A percentile compares a stretch with the other conserved stretches of the same genome.
Conservation (phyloP, 2,329 filamentous ascomycete genomes). For the Colletotrichum camelliae region DNA sequence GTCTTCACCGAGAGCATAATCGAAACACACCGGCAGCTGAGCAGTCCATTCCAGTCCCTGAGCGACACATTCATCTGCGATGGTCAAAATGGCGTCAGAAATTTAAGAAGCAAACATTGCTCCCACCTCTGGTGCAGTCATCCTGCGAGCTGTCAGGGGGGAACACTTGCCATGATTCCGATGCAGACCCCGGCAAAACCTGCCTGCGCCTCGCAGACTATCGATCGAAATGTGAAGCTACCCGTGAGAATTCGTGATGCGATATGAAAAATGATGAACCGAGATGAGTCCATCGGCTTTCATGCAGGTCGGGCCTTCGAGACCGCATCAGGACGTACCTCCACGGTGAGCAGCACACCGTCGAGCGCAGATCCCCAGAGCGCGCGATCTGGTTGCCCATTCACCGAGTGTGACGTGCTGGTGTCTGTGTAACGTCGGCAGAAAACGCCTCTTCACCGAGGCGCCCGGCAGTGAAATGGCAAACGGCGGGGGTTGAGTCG, state of each 20-base stretch:
- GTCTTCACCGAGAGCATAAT: neutral
- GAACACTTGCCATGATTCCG: neutral
- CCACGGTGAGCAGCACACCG: neutral
- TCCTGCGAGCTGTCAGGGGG: neutral
- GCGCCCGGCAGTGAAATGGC: neutral
- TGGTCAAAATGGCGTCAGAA: neutral
- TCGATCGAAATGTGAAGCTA: neutral
- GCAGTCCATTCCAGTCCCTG: neutral
- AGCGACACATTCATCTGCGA: too few species aligned
- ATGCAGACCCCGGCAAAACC: neutral
- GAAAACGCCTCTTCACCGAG: neutral
- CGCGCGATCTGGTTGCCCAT: constrained; percentile 10
- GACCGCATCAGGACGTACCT: neutral
- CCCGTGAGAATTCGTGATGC: neutral
- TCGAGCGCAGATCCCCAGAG: neutral
- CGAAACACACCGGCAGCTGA: neutral
- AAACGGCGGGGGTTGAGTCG: neutral
- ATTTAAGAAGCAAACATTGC: neutral
- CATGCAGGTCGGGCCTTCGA: constrained; percentile 6
- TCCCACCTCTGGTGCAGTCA: neutral
- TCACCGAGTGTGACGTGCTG: neutral
- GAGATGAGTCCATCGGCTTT: neutral
- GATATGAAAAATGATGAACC: constrained; percentile 10
- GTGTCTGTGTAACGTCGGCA: neutral
- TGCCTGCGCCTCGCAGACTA: neutral